Evolutionary conservation across 2,329 filamentous ascomycete species (phyloP), one percentile per base, ranked within the genome.

Genomic region (Colletotrichum costaricense): DNA sequence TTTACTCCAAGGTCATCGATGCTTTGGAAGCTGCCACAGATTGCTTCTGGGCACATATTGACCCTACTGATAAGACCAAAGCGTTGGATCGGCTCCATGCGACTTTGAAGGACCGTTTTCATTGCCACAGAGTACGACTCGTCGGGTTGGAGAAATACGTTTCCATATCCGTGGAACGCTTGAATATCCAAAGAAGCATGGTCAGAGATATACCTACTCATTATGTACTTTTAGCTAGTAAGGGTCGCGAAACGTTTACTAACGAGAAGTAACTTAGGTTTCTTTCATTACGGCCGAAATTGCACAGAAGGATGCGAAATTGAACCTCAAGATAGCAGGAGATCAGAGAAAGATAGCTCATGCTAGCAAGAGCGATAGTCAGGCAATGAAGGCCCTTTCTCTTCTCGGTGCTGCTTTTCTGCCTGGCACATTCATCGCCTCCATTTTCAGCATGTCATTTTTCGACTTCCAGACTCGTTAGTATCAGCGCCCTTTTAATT

Each of bases 391-490:
- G 82, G 90, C 89, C 1, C 83, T 92, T 46, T 91, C 90, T 0
- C 85, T 92, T 0, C 86, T 92, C 69, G 90, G 90, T 24, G 89
- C 89, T 49, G 83, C 92, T 54, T 92, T 92, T 76, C 82, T 92
- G 4, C 90, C 90, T 0, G 89, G 89, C 2, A 91, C 89, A 1
- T 91, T 88, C 75, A 84, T 92, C n/a, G 87, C 90, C 9, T 91
- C 90, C 1, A 83, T 92, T 28, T 92, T 92, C 76, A 88, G 87
- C 82, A 92, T 91, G 89, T 89, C 89, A 0, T 92, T 92, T 78
- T 92, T 92, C 82, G 87, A 92, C 80, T 92, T 91, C 76, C 86
- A 88, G 75, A 80, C 84, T 57, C 81, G 85, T 85, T 78, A 74
- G 80, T 30, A 19, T 16, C 7, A 69, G 54, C 22, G 49, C 30